A percentile compares a stretch with the other conserved stretches of the same genome.
Conservation (phyloP, 2,329 filamentous ascomycete species). For the Cladosporium sp. region DNA sequence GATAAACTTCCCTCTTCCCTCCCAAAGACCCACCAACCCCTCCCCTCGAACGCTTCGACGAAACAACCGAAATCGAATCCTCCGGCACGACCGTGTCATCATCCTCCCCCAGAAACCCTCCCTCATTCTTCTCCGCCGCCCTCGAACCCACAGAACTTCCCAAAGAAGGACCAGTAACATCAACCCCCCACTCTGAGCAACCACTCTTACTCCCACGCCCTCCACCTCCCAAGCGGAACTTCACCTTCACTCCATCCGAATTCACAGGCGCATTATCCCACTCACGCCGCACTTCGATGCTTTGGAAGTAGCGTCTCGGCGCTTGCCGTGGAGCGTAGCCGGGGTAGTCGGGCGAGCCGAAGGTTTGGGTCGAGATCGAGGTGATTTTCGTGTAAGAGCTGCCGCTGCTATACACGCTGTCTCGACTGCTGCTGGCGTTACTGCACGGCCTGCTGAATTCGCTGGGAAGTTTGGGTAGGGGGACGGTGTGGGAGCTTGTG, state of each 20-base stretch:
- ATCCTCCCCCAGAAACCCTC: background rate
- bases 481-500: background rate
- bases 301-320: slow-evolving; percentile 9
- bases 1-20: background rate
- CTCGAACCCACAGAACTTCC: too few relatives aligned
- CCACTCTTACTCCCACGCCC: background rate
- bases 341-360: slow-evolving; percentile 1
- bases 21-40: background rate
- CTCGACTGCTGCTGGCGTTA: background rate
- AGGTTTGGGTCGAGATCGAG: background rate
- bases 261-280: slow-evolving; percentile 2
- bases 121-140: background rate
- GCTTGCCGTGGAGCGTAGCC: slow-evolving; percentile 7
- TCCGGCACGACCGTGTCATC: slow-evolving; percentile 12
- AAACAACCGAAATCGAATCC: slow-evolving; percentile 19
- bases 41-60: slow-evolving; percentile 1
- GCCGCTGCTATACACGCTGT: background rate
- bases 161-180: background rate
- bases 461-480: too few relatives aligned
- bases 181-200: background rate
- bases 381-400: background rate
- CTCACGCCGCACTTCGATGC: background rate
- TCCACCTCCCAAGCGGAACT: background rate
- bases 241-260: background rate
- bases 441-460: background rate